Evolutionary conservation across 2,329 filamentous ascomycete species (phyloP), one percentile per base, ranked within the genome.

Genomic region (Fusarium ramigenum): DNA sequence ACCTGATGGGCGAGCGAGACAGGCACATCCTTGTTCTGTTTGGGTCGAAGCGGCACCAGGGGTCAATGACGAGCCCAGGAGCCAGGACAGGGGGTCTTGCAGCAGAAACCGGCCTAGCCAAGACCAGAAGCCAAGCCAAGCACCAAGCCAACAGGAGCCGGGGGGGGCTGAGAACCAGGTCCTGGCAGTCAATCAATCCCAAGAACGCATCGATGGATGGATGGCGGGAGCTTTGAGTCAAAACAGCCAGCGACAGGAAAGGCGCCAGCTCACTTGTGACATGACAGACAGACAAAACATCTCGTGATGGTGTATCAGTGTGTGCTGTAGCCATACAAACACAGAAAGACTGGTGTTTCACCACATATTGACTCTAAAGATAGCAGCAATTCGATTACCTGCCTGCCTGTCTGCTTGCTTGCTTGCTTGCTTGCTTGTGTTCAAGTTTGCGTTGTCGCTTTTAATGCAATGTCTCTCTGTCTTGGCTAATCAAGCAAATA

Each of bases 361-460:
- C 69, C 47, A 72, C 68, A 53, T 69, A 39, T 62, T 54, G 65
- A 67, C 36, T 68, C 68, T 68, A 72, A 72, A 72, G 68, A 72
- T 72, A 72, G 69, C 59, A 72, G 69, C 59, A 37, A 39, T 56
- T 58, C 40, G n/a, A 34, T 34, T 30, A 19, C 19, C 36, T n/a
- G 34, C 23, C 19, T 28, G 28, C 28, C 19, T 28, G 28, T 7
- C 28, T 28, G 28, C 28, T 7, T 28, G 23, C 18, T n/a, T 53
- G 40, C 32, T 37, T 28, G 28, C 28, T 7, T 28, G 23, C 18
- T n/a, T 53, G 40, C 32, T 37, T 59, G 40, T 54, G 25, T 69
- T 40, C 42, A 32, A 30, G 25, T 52, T 49, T 69, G 64, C 52
- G 63, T 28, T 42, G 32, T 57, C 32, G 56, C 25, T 56, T 57